Percentiles rank a stretch among this genome's conserved stretches.
phyloP scores from a whole-genome alignment of 345 rosid genomes.

The Murraya paniculata region DNA sequence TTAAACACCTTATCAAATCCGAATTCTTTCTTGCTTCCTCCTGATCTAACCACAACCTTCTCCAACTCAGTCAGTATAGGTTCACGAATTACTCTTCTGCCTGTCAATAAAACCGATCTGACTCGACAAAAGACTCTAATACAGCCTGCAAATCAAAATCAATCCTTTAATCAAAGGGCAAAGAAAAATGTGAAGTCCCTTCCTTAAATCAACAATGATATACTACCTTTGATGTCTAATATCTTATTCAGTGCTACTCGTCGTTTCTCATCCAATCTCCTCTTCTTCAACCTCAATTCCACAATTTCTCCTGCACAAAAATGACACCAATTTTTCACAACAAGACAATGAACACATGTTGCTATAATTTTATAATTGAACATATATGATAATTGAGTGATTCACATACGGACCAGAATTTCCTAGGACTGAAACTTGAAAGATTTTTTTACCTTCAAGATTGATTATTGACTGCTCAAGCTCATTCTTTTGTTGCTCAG shows the following conservation, averaged over 20 bases:
- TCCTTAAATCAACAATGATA: not conserved
- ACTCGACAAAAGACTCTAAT: conserved; percentile 88
- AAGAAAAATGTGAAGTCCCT: not conserved
- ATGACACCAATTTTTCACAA: not conserved
- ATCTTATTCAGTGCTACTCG: conserved; percentile 61
- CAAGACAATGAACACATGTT: not conserved
- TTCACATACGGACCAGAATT: not conserved
- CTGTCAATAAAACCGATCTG: conserved; percentile 48
- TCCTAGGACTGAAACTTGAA: not conserved
- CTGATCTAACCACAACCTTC: conserved; percentile 46
- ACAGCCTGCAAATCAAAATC: conserved; percentile 53
- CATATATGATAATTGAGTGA: not conserved
- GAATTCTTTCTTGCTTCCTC: conserved; percentile 63
- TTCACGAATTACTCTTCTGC: conserved; percentile 45
- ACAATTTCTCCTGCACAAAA: conserved; percentile 51
- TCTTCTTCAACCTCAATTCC: conserved; percentile 53
- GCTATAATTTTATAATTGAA: not conserved
- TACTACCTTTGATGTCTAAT: conserved; percentile 70
- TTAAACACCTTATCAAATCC: conserved; percentile 73
- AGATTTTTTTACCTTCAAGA: conserved; percentile 52
- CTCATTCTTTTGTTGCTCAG: conserved; percentile 69
- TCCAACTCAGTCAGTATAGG: conserved; percentile 44
- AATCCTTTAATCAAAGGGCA: not conserved
- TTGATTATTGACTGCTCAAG: conserved; percentile 53
- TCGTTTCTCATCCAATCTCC: conserved; percentile 58